Conservation (phyloP, 1,284 basidiomycete genomes). For the Gomphus bonarii region DNA sequence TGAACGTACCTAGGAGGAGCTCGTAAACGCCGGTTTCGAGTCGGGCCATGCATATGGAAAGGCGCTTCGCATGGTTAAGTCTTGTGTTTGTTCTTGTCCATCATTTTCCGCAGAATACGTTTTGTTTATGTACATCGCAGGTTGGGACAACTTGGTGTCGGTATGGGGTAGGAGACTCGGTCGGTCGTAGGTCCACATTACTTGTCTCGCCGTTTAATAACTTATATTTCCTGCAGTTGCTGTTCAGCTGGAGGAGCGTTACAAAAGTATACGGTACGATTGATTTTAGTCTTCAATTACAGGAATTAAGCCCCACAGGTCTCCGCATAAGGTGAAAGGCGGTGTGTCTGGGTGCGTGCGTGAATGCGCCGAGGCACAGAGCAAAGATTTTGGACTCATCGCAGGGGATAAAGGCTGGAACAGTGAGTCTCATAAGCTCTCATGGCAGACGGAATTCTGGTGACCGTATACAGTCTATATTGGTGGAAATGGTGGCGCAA, state of each 20-base stretch:
- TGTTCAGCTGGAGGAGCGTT: constrained; percentile 63
- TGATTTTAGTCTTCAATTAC: constrained; percentile 1
- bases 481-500: constrained; percentile 67
- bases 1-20: constrained; percentile 28
- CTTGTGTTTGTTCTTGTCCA: constrained; percentile 30
- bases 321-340: constrained; percentile 72
- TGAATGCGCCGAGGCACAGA: constrained; percentile 71
- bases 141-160: constrained; percentile 60
- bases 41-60: constrained; percentile 72
- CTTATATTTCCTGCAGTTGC: constrained; percentile 32
- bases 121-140: constrained; percentile 14
- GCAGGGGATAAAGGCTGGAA: constrained; percentile 76
- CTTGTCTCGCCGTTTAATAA: neutral
- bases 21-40: constrained; percentile 61
- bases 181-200: constrained; percentile 33
- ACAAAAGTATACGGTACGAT: constrained; percentile 44
- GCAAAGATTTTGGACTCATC: constrained; percentile 70
- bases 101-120: neutral
- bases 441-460: neutral
- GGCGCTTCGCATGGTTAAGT: constrained; percentile 44
- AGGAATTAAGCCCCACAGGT: constrained; percentile 19
- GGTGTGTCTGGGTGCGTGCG: constrained; percentile 70
- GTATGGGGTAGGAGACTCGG: constrained; percentile 68
- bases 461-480: constrained; percentile 41
- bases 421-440: constrained; percentile 23